These are phyloP conservation scores for Zoysia matrella DNA, from an alignment of 202 grass and related monocot species.

Conservation along the genomic window DNA sequence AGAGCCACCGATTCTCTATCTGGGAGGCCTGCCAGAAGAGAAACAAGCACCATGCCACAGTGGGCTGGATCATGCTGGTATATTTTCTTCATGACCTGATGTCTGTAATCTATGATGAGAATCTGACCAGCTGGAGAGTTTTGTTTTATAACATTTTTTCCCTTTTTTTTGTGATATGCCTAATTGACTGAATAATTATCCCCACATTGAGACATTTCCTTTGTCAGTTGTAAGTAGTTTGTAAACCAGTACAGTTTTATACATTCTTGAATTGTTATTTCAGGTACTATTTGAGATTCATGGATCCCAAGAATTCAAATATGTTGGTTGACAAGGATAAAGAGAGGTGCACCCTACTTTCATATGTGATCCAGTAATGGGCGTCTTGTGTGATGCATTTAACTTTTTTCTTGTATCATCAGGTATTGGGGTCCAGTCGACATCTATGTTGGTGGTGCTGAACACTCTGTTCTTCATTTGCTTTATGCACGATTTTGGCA, in stretches of 20 bases:
- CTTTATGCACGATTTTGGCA: constrained; percentile 99
- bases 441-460: constrained; percentile 93
- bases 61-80: constrained; percentile 99
- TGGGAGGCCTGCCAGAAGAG: constrained; percentile 76
- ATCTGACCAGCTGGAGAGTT: constrained; percentile 8
- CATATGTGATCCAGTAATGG: constrained; percentile 9
- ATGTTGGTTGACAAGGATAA: constrained; percentile 88
- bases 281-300: constrained; percentile 99
- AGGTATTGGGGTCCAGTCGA: constrained; percentile 98
- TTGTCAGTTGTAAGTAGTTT: constrained; percentile 8
- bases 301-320: constrained; percentile 88
- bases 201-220: constrained; percentile 10
- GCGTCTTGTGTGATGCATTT: constrained; percentile 6
- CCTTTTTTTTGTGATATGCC: neutral
- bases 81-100: constrained; percentile 37
- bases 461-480: constrained; percentile 99
- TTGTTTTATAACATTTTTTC: neutral
- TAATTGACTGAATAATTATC: neutral
- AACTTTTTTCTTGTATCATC: constrained; percentile 29
- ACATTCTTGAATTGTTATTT: constrained; percentile 22
- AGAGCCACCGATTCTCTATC: constrained; percentile 65
- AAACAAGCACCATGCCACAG: constrained; percentile 99
- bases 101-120: constrained; percentile 6
- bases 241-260: constrained; percentile 1
- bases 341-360: constrained; percentile 74